Evolutionary conservation across 306 rosid species (phyloP), one percentile per base, ranked within the genome.

Genomic region (Spatholobus suberectus): DNA sequence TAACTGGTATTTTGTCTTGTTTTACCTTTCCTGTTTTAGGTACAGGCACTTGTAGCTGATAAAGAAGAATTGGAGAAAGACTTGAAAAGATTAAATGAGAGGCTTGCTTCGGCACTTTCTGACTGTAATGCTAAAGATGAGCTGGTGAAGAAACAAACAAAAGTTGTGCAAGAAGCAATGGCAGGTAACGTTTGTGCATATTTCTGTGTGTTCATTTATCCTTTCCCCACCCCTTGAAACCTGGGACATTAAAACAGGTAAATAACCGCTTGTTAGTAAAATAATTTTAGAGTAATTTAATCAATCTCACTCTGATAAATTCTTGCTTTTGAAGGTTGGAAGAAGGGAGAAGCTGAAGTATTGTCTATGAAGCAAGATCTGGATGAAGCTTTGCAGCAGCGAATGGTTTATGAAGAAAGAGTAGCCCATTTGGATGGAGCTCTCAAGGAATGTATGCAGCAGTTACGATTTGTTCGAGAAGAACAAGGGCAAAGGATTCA

Each of bases 391-490:
- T 85, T 88, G 73, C 92, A 86, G 80, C 90, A 89, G 66, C 84
- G 83, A 82, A 73, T 81, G 26, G 80, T 83, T 79, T 80, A 85
- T 57, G 96, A 92, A 85, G 95, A 94, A 78, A 85, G 97, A 83
- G 80, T 93, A 74, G 73, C 78, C 27, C 92, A 94, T 79, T 77
- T 94, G 86, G 93, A 94, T 87, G 94, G 87, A 67, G 96, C 96
- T 1, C 92, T 92, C 68, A 90, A 90, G 88, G 98, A 94, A 86
- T 92, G 97, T 81, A 91, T 91, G 97, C 96, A 89, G 80, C 97
- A 94, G 89, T 90, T 91, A 65, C 89, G 89, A 14, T 92, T 89
- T 89, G 97, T 92, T 81, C 93, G 91, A 75, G 97, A 94, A 43
- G 98, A 94, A 84, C 93, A 92, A 83, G 94, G 91, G 85, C 81